Percentiles rank a stretch among this genome's conserved stretches.
Evolutionary conservation across 2,329 filamentous ascomycete species (phyloP).

Genomic region (Alternaria conjuncta): DNA sequence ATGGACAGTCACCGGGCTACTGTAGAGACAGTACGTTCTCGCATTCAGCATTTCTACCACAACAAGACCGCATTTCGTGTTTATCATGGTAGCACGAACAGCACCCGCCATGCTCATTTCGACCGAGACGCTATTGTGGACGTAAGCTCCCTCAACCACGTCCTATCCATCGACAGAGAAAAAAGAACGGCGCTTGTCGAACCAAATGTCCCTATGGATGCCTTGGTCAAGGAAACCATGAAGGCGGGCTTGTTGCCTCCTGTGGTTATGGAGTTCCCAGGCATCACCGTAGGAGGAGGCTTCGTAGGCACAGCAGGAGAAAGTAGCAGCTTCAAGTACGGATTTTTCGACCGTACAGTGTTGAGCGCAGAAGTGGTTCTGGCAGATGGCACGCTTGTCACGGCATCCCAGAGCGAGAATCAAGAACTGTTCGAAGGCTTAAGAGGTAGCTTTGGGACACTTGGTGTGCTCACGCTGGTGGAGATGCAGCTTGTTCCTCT

Average conservation of each 20-base stretch:
- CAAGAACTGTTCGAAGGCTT: constrained; percentile 65
- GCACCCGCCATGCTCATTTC: constrained; percentile 64
- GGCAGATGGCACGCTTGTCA: constrained; percentile 61
- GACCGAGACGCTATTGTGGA: constrained; percentile 60
- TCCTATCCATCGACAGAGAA: constrained; percentile 64
- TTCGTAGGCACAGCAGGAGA: constrained; percentile 72
- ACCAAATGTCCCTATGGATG: constrained; percentile 73
- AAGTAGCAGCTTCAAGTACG: constrained; percentile 70
- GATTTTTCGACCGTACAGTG: constrained; percentile 70
- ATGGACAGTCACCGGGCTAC: constrained; percentile 34
- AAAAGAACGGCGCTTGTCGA: constrained; percentile 66
- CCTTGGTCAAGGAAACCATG: constrained; percentile 64
- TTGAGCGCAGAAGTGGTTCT: constrained; percentile 69
- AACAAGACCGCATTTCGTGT: constrained; percentile 50
- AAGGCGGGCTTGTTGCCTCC: constrained; percentile 63
- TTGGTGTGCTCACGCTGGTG: constrained; percentile 66
- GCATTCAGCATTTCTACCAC: constrained; percentile 34
- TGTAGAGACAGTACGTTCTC: constrained; percentile 29
- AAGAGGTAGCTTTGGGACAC: constrained; percentile 64
- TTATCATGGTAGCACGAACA: constrained; percentile 79
- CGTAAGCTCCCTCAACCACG: constrained; percentile 67
- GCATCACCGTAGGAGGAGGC: constrained; percentile 71
- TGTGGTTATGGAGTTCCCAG: constrained; percentile 75
- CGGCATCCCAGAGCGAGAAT: constrained; percentile 54
- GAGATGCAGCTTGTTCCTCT: constrained; percentile 63